Base-by-base conservation (phyloP, 2,329 filamentous ascomycete species). In the Tetracladium maxilliforme region DNA sequence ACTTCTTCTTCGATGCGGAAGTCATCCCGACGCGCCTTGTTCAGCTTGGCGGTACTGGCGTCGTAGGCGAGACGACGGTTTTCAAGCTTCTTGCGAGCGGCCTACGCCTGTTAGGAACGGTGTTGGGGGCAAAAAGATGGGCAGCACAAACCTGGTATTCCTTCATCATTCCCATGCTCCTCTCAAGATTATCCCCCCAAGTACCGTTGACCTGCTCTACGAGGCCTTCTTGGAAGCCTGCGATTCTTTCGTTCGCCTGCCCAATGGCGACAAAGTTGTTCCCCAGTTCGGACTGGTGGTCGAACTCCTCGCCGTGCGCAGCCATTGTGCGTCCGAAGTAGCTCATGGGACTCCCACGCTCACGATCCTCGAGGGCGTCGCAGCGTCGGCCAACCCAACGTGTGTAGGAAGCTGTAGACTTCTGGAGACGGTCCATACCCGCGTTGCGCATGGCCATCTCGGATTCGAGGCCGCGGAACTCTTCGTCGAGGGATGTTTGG, bases 1-100 rank as follows among this genome's bases (percentile, higher is more conserved):
- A 93, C 67, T 51, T 95, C 87, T 46, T 95, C 87, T 49, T 95
- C 90, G 28, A 90, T 65, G 33, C 83, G 68, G 56, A 90, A 92
- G 47, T 95, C 87, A 43, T 95, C 87, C 42, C 77, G 83, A 58
- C 92, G 92, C 14, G 78, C 74, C 52, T 93, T 94, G 43, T 92
- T 76, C 70, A 93, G 74, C 59, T 93, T 94, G 34, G 72, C 70
- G 23, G 83, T 72, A 33, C 80, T 86, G 17, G 87, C 78, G 47
- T 95, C 87, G 49, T 92, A 94, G 34, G 84, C 84, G 30, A 95
- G 62, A 31, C 87, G 72, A 30, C 87, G 75, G 42, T 62, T 80
- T 48, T 95, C 90, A 36, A 95, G 76, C 69, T 92, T 94, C 68
- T 90, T 94, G 44, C 87, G 78, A 25, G 87, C 71, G 36, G 68